Evolutionary conservation across 371 early-diverging fungal species (phyloP).

Genomic region (Mucor sp.): DNA sequence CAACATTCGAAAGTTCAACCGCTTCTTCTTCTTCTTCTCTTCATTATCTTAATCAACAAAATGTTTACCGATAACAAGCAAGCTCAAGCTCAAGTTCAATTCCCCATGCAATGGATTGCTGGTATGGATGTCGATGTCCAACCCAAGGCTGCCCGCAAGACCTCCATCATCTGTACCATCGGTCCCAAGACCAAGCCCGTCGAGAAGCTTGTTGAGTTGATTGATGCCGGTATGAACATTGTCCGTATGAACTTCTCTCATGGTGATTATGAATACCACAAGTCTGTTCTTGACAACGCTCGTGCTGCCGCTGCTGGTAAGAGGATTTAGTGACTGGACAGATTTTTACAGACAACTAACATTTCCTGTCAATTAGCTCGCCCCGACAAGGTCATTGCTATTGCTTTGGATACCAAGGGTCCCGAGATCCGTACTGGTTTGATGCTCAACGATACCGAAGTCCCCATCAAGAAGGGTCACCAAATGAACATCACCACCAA

Average conservation of each 20-base stretch:
- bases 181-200: slow-evolving; percentile 80
- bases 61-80: slow-evolving; percentile 26
- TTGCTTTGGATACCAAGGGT: slow-evolving; percentile 88
- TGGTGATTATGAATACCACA: slow-evolving; percentile 91
- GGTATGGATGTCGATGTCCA: slow-evolving; percentile 66
- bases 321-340: background rate
- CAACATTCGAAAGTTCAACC: background rate
- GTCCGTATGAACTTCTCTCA: slow-evolving; percentile 96
- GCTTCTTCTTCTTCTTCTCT: slow-evolving; percentile 10
- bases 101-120: slow-evolving; percentile 74
- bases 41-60: background rate
- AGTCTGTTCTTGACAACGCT: slow-evolving; percentile 78
- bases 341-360: background rate
- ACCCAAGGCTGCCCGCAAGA: slow-evolving; percentile 70
- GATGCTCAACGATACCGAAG: slow-evolving; percentile 65
- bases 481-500: slow-evolving; percentile 81
- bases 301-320: slow-evolving; percentile 62
- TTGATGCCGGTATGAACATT: slow-evolving; percentile 93
- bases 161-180: slow-evolving; percentile 85
- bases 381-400: slow-evolving; percentile 60
- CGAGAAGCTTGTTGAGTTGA: slow-evolving; percentile 80
- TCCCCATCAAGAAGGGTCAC: slow-evolving; percentile 66
- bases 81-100: slow-evolving; percentile 12
- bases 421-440: slow-evolving; percentile 85
- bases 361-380: slow-evolving; percentile 11